Percentiles rank a stretch among this genome's conserved stretches.
Conservation (phyloP, 2,329 filamentous ascomycete genomes). For the Aureobasidium melanogenum region DNA sequence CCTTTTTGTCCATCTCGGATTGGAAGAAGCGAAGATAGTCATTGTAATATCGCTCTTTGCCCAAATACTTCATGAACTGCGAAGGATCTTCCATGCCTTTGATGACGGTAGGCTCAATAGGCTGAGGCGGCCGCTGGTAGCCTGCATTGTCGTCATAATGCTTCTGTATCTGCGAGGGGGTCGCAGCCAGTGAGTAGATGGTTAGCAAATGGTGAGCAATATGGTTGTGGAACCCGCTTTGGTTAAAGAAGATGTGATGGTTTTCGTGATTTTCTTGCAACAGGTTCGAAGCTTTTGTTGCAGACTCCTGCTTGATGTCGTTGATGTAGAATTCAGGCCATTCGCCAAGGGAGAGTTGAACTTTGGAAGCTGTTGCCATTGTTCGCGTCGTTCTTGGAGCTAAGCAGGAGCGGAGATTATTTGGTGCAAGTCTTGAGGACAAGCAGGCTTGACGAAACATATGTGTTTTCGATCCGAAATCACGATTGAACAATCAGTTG, state of each 20-base stretch:
- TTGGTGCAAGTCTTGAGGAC: neutral
- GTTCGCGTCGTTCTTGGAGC: constrained; percentile 12
- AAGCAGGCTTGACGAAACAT: neutral
- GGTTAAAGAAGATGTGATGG: constrained; percentile 77
- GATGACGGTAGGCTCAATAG: constrained; percentile 42
- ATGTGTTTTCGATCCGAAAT: too few species aligned
- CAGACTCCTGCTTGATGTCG: constrained; percentile 47
- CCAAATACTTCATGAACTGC: constrained; percentile 51
- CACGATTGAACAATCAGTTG: neutral
- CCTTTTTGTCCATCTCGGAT: constrained; percentile 55
- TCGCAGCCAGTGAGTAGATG: constrained; percentile 66
- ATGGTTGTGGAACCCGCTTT: constrained; percentile 68
- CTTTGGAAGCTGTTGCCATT: constrained; percentile 42
- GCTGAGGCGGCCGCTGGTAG: constrained; percentile 53
- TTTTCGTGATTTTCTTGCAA: constrained; percentile 67
- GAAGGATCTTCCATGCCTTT: constrained; percentile 49
- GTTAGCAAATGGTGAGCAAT: constrained; percentile 70
- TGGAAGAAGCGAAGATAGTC: constrained; percentile 74
- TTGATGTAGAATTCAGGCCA: constrained; percentile 38
- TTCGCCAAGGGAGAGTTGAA: constrained; percentile 37
- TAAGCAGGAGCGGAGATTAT: neutral
- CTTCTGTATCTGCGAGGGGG: constrained; percentile 47
- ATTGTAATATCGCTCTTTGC: constrained; percentile 56
- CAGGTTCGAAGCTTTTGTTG: constrained; percentile 55
- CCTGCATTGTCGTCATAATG: constrained; percentile 56